phyloP scores from a whole-genome alignment of 164 flowering plant species.

The Vitis amurensis region DNA sequence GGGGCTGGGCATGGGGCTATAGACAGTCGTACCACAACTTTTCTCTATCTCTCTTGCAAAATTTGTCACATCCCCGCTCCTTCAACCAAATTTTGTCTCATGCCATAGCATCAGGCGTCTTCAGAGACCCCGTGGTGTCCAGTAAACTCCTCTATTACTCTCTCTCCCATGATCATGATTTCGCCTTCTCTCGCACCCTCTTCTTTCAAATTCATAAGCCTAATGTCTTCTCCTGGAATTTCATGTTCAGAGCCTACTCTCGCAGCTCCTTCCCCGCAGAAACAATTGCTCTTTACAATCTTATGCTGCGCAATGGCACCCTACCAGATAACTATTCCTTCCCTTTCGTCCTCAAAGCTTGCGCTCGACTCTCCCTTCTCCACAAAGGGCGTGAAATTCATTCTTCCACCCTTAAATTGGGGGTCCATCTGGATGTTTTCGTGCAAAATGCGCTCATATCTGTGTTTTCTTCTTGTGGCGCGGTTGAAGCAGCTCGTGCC shows the following conservation, averaged over 20 bases:
- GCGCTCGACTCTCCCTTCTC: slow-evolving; percentile 14
- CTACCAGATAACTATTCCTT: slow-evolving; percentile 30
- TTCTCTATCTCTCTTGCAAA: slow-evolving; percentile 7
- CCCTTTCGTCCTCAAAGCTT: slow-evolving; percentile 32
- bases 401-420: slow-evolving; percentile 14
- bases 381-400: slow-evolving; percentile 27
- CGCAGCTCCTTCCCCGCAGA: slow-evolving; percentile 14
- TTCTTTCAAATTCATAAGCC: slow-evolving; percentile 21
- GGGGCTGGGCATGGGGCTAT: no score
- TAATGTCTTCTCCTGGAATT: slow-evolving; percentile 26
- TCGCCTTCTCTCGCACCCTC: slow-evolving; percentile 10
- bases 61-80: background rate
- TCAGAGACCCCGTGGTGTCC: slow-evolving; percentile 13
- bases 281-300: slow-evolving; percentile 24
- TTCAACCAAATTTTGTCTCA: slow-evolving; percentile 19
- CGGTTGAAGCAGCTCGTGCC: slow-evolving; percentile 13
- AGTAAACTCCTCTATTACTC: slow-evolving; percentile 17
- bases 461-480: slow-evolving; percentile 22
- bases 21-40: background rate
- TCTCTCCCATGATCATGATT: slow-evolving; percentile 3
- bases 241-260: slow-evolving; percentile 21
- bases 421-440: slow-evolving; percentile 26
- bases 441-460: slow-evolving; percentile 34
- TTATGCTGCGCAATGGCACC: slow-evolving; percentile 17
- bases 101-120: slow-evolving; percentile 11